Conservation (phyloP, 306 rosid genomes). For the Arachis hypogaea region DNA sequence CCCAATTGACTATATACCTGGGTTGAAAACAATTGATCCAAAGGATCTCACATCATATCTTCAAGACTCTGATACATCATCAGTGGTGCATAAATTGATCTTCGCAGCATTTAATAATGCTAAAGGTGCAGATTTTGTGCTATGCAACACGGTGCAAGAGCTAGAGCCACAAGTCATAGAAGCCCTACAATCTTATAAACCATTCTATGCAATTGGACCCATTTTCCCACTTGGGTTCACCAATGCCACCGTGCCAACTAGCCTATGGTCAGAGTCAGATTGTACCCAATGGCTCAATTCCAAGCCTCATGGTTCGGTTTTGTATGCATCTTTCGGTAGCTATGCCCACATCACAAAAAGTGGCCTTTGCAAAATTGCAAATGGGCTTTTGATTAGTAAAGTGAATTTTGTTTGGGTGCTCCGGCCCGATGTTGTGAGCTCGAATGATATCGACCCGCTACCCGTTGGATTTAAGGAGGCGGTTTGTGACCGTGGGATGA, state of each 20-base stretch:
- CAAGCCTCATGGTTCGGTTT: conserved; percentile 54
- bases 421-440: conserved; percentile 59
- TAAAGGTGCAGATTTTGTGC: conserved; percentile 48
- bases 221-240: conserved; percentile 54
- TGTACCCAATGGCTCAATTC: conserved; percentile 65
- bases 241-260: conserved; percentile 50
- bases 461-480: conserved; percentile 48
- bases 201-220: conserved; percentile 65
- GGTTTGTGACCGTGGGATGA: conserved; percentile 42
- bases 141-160: conserved; percentile 58
- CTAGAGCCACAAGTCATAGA: conserved; percentile 49
- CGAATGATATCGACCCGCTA: conserved; percentile 46
- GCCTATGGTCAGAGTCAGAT: conserved; percentile 66
- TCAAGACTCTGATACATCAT: conserved; percentile 44
- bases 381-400: conserved; percentile 50
- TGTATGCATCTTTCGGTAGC: conserved; percentile 67
- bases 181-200: conserved; percentile 39
- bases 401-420: conserved; percentile 60
- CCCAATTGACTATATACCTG: conserved; percentile 63
- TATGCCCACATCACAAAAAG: conserved; percentile 49
- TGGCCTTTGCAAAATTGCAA: conserved; percentile 47
- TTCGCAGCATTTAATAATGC: conserved; percentile 46
- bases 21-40: conserved; percentile 54
- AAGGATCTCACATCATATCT: conserved; percentile 57
- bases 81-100: conserved; percentile 15